phyloP scores from a whole-genome alignment of 371 early-diverging fungal species.

The Mucor plumbeus region DNA sequence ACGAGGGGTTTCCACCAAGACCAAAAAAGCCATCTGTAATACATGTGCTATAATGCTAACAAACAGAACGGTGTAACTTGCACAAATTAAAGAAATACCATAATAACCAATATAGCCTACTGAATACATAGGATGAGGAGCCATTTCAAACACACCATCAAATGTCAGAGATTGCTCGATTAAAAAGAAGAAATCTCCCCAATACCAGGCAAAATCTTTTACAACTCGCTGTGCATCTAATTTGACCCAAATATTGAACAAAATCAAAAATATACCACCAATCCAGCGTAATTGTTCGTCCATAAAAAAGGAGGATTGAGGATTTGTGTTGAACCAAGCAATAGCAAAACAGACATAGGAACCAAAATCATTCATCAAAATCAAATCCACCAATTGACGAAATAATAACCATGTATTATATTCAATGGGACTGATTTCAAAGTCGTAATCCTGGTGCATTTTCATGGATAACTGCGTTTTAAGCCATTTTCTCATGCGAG shows the following conservation, averaged over 20 bases:
- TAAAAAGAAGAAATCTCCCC: slow-evolving; percentile 96
- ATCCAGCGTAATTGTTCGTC: slow-evolving; percentile 64
- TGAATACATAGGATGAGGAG: slow-evolving; percentile 96
- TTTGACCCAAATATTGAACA: slow-evolving; percentile 91
- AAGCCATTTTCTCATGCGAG: slow-evolving; percentile 57
- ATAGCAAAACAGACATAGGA: slow-evolving; percentile 80
- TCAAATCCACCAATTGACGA: slow-evolving; percentile 84
- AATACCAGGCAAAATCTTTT: slow-evolving; percentile 95
- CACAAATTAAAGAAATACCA: slow-evolving; percentile 82
- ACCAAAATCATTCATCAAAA: slow-evolving; percentile 86
- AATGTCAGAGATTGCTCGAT: slow-evolving; percentile 80
- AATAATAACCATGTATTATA: slow-evolving; percentile 92
- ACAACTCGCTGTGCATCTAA: slow-evolving; percentile 89
- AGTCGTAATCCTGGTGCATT: slow-evolving; percentile 79
- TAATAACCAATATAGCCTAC: slow-evolving; percentile 94
- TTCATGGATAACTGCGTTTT: slow-evolving; percentile 71
- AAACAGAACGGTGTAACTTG: slow-evolving; percentile 83
- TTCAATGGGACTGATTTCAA: slow-evolving; percentile 76
- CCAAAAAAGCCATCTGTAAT: slow-evolving; percentile 82
- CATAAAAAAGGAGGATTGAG: slow-evolving; percentile 39
- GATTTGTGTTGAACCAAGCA: slow-evolving; percentile 58
- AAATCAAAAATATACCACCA: slow-evolving; percentile 75
- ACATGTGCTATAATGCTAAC: slow-evolving; percentile 83
- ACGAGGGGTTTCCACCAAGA: slow-evolving; percentile 83
- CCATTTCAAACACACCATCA: slow-evolving; percentile 92